These are phyloP conservation scores for Linaria vulgaris DNA, from an alignment of 257 asterid genomes.

Conservation along the genomic window DNA sequence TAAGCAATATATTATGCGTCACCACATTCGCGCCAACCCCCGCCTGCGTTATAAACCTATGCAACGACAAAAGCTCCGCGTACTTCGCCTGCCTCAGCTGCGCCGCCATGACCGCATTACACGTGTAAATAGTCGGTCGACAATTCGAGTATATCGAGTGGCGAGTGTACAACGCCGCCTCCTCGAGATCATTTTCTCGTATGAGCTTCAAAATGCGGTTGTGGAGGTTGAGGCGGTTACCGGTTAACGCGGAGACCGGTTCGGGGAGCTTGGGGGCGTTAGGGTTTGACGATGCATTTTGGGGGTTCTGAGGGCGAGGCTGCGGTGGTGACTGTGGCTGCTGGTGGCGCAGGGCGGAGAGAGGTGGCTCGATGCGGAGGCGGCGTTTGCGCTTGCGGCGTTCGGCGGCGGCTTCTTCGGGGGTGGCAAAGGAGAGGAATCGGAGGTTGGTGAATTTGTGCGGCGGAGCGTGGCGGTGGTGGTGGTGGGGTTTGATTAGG, in stretches of 20 bases:
- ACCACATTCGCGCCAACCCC: slow-evolving; percentile 76
- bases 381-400: slow-evolving; percentile 90
- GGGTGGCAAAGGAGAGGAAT: slow-evolving; percentile 80
- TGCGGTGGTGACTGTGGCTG: slow-evolving; percentile 34
- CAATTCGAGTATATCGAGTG: slow-evolving; percentile 91
- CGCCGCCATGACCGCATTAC: slow-evolving; percentile 84
- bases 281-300: slow-evolving; percentile 43
- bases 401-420: slow-evolving; percentile 95
- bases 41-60: slow-evolving; percentile 84
- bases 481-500: slow-evolving; percentile 38
- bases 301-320: slow-evolving; percentile 35
- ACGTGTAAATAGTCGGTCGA: slow-evolving; percentile 83
- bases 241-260: slow-evolving; percentile 64
- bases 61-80: slow-evolving; percentile 79
- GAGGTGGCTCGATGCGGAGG: slow-evolving; percentile 81
- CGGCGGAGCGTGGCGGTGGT: slow-evolving; percentile 36
- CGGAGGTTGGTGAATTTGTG: slow-evolving; percentile 47
- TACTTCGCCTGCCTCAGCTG: slow-evolving; percentile 78
- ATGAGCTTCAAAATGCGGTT: slow-evolving; percentile 72
- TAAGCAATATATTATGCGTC: slow-evolving; percentile 67
- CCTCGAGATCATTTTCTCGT: slow-evolving; percentile 89
- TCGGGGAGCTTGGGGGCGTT: slow-evolving; percentile 91
- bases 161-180: slow-evolving; percentile 88
- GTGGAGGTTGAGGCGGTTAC: slow-evolving; percentile 75
- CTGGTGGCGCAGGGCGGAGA: slow-evolving; percentile 66